A percentile compares a stretch with the other conserved stretches of the same genome.
These are phyloP conservation scores for Colletotrichum sp. DNA, from an alignment of 2,329 filamentous ascomycete species.

Conservation along the genomic window DNA sequence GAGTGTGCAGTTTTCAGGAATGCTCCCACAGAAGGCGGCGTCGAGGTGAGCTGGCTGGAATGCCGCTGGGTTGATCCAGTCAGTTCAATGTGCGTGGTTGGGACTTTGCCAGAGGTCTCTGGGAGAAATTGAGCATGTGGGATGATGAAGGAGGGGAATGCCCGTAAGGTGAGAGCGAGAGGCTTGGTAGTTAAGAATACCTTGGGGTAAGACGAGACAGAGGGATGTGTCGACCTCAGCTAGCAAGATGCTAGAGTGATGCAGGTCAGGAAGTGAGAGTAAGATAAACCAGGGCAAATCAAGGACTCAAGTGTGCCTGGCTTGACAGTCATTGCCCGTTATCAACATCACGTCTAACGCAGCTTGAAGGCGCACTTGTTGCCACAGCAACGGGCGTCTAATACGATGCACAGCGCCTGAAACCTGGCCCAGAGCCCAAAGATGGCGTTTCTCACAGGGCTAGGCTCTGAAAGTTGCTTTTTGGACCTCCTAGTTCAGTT, in stretches of 20 bases:
- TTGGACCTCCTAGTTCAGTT: not conserved
- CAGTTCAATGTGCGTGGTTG: not conserved
- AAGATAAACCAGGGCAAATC: not conserved
- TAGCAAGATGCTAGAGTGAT: not conserved
- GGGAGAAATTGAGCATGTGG: not conserved
- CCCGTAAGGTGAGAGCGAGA: not conserved
- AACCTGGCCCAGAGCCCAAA: not conserved
- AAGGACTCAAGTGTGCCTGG: not conserved
- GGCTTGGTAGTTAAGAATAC: not conserved
- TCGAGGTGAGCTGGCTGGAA: not conserved
- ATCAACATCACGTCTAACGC: not conserved
- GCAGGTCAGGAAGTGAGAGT: not conserved
- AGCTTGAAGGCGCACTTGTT: not conserved
- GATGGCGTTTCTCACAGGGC: not conserved
- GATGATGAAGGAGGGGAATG: constrained; percentile 3
- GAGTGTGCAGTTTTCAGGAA: not conserved
- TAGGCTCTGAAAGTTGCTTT: not conserved
- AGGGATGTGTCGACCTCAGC: not conserved
- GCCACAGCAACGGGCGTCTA: not conserved
- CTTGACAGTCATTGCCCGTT: not conserved
- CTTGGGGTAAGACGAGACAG: not conserved
- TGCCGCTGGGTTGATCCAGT: not conserved
- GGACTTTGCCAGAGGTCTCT: not conserved
- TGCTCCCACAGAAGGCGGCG: not conserved
- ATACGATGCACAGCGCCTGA: not conserved